Evolutionary conservation across 2,329 filamentous ascomycete genomes (phyloP), one percentile per base, ranked within the genome.

Genomic region (Cladosporium sp.): DNA sequence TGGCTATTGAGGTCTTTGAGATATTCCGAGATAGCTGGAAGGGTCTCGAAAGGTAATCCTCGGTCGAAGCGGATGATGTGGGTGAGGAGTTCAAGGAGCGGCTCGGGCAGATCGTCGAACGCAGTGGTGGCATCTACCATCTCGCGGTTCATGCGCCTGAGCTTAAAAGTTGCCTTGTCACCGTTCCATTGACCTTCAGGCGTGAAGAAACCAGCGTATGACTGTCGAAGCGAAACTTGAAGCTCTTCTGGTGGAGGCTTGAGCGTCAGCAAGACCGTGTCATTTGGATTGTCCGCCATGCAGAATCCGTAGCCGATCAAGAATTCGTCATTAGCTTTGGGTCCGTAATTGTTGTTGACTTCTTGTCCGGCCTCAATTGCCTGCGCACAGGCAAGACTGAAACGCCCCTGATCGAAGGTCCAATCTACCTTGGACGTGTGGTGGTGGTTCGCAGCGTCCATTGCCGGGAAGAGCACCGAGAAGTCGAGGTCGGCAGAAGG

Each of bases 221-320:
- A 57, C 2, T 37, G 36, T 25, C 63, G 64, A 17, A 76, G 63
- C 14, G 68, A 62, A 14, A 57, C 56, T 50, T 74, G 72, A n/a
- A 75, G 65, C 3, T 67, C 61, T n/a, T 69, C 67, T 5, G 74
- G 72, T 15, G 78, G 73, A 9, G 71, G 67, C 51, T 71, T 73
- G 9, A 79, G 69, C 19, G 75, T 74, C 43, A 80, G 64, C 8
- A 76, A 68, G 8, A 79, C 74, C 50, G 74, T 72, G 63, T 82
- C 80, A 40, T 76, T 72, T 0, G 76, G 76, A 39, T 82, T 82
- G 42, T 76, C 63, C 5, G 68, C 66, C 14, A 80, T 71, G 59
- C 75, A 78, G 67, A 82, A 82, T 3, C 80, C 80, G 59, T 83
- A 83, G 3, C 80, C 80, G 47, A 80, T 74, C 2, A 82, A 69